Conservation (phyloP, 257 asterid species). For the Nicotiana undulata region DNA sequence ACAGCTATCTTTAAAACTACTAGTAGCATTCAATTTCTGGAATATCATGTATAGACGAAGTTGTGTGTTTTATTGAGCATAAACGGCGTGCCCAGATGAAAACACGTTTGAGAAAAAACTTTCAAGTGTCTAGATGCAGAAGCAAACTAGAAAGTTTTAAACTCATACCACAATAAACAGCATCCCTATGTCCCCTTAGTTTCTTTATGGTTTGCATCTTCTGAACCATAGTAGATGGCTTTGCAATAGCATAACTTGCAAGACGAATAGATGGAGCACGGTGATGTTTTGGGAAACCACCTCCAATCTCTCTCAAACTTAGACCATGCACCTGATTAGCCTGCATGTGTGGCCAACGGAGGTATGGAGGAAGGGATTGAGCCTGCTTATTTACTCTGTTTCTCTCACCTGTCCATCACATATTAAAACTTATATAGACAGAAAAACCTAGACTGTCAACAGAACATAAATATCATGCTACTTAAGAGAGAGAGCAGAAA, state of each 20-base stretch:
- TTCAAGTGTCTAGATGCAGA: not conserved
- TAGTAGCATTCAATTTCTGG: not conserved
- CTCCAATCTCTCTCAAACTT: constrained; percentile 91
- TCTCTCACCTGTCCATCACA: constrained; percentile 53
- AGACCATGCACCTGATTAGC: constrained; percentile 95
- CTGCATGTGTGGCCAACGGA: constrained; percentile 96
- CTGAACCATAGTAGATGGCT: constrained; percentile 94
- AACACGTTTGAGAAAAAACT: not conserved
- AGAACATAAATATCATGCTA: not conserved
- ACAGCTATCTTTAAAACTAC: not conserved
- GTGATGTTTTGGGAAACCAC: constrained; percentile 91
- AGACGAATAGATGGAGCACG: constrained; percentile 89
- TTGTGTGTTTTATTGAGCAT: not conserved
- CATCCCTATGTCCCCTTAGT: constrained; percentile 89
- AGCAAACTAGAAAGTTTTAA: constrained; percentile 6
- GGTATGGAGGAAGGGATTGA: constrained; percentile 49
- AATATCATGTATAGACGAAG: not conserved
- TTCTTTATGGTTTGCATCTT: constrained; percentile 88
- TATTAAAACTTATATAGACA: constrained; percentile 13
- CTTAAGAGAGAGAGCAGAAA: not conserved
- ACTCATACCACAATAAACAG: constrained; percentile 90
- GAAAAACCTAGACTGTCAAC: not conserved
- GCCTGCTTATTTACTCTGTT: constrained; percentile 43
- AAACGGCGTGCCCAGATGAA: not conserved
- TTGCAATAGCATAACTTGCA: constrained; percentile 92